Conservation (phyloP, 1,284 basidiomycete genomes). For the Retiboletus flavoniger region DNA sequence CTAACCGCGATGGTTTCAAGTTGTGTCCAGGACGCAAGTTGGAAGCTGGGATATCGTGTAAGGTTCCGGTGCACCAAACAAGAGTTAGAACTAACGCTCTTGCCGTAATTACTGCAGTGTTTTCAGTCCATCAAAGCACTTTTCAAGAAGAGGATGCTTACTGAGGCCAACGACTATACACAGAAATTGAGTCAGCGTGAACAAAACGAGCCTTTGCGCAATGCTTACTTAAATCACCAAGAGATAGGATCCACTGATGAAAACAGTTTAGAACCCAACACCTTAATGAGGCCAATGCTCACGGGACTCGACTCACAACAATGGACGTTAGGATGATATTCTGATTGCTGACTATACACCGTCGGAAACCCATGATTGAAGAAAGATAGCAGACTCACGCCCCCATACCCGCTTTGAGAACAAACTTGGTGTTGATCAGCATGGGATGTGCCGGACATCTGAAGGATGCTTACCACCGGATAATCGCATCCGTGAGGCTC, state of each 20-base stretch:
- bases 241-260: slow-evolving; percentile 41
- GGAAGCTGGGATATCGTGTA: slow-evolving; percentile 32
- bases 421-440: slow-evolving; percentile 26
- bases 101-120: slow-evolving; percentile 41
- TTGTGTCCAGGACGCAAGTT: slow-evolving; percentile 34
- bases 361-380: not conserved
- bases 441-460: not conserved
- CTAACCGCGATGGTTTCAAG: slow-evolving; percentile 39
- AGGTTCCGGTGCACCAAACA: not conserved
- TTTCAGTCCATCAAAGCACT: not conserved
- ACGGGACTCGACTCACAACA: slow-evolving; percentile 37
- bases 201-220: not conserved
- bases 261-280: not conserved
- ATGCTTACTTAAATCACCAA: slow-evolving; percentile 42
- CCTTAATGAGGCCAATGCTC: not conserved
- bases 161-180: slow-evolving; percentile 40
- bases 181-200: not conserved
- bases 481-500: slow-evolving; percentile 46
- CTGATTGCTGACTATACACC: slow-evolving; percentile 40
- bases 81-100: slow-evolving; percentile 39
- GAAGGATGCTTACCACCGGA: slow-evolving; percentile 33
- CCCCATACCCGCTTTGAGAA: slow-evolving; percentile 44
- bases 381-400: slow-evolving; percentile 32
- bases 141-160: slow-evolving; percentile 22
- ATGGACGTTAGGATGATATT: slow-evolving; percentile 39